Conservation (phyloP, 2,329 filamentous ascomycete species). For the Emmonsiellopsis sp. region DNA sequence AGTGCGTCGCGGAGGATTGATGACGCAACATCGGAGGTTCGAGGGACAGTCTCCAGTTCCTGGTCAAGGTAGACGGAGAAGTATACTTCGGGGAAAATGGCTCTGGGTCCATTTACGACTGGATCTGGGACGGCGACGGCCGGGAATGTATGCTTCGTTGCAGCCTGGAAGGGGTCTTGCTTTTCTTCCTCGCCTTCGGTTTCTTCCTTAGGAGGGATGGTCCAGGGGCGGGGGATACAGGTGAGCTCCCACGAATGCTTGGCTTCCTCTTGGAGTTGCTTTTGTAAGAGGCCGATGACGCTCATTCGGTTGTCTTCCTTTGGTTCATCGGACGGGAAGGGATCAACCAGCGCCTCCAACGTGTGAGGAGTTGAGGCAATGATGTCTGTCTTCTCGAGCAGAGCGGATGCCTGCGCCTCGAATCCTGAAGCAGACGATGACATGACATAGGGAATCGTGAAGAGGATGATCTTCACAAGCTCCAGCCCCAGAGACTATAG, state of each 20-base stretch:
- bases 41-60: slow-evolving; percentile 80
- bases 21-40: slow-evolving; percentile 63
- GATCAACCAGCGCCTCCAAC: slow-evolving; percentile 76
- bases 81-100: slow-evolving; percentile 85
- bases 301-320: slow-evolving; percentile 56
- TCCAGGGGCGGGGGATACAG: slow-evolving; percentile 51
- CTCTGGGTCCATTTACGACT: slow-evolving; percentile 62
- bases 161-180: slow-evolving; percentile 49
- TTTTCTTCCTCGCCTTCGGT: slow-evolving; percentile 37
- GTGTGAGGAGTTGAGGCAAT: slow-evolving; percentile 83
- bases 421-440: slow-evolving; percentile 60
- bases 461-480: slow-evolving; percentile 90
- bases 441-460: slow-evolving; percentile 87
- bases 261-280: slow-evolving; percentile 71
- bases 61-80: slow-evolving; percentile 86
- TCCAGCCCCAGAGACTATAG: slow-evolving; percentile 58
- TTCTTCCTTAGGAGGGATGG: slow-evolving; percentile 22
- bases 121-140: slow-evolving; percentile 64
- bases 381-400: slow-evolving; percentile 90
- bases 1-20: slow-evolving; percentile 77
- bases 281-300: slow-evolving; percentile 72
- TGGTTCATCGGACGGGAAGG: slow-evolving; percentile 51
- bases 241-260: slow-evolving; percentile 64
- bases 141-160: slow-evolving; percentile 68
- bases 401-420: slow-evolving; percentile 61